phyloP scores from a whole-genome alignment of 2,329 filamentous ascomycete genomes.

The Aspergillus phoenicis region DNA sequence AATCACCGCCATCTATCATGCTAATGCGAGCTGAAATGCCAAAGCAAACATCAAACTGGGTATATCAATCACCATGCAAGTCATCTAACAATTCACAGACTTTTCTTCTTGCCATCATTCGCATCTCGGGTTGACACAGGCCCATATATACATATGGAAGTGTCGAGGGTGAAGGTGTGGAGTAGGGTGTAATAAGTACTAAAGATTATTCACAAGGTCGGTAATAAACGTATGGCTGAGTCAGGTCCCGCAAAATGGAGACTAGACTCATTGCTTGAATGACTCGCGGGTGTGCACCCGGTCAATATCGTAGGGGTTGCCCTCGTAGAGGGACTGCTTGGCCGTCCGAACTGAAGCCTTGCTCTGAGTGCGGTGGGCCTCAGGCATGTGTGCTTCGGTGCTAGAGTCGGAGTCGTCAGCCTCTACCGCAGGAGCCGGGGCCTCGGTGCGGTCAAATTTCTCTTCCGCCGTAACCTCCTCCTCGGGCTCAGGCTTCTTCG shows the following conservation, averaged over 20 bases:
- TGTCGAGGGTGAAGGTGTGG: slow-evolving; percentile 1
- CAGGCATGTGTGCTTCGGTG: slow-evolving; percentile 21
- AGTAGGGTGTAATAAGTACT: slow-evolving; percentile 16
- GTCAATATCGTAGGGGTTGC: slow-evolving; percentile 49
- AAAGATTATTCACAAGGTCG: slow-evolving; percentile 24
- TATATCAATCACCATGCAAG: slow-evolving; percentile 24
- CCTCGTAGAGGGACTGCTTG: slow-evolving; percentile 42
- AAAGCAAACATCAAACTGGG: slow-evolving; percentile 18
- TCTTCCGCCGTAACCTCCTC: slow-evolving; percentile 24
- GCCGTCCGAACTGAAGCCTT: slow-evolving; percentile 32
- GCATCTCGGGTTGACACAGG: slow-evolving; percentile 15
- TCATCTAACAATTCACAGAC: slow-evolving; percentile 12
- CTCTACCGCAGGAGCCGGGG: slow-evolving; percentile 29
- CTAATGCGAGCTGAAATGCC: slow-evolving; percentile 6
- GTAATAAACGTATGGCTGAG: not conserved
- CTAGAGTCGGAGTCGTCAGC: slow-evolving; percentile 29
- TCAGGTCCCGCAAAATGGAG: not conserved
- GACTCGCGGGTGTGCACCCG: slow-evolving; percentile 47
- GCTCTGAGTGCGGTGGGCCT: slow-evolving; percentile 30
- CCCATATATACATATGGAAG: not conserved
- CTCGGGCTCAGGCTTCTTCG: slow-evolving; percentile 12
- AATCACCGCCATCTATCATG: slow-evolving; percentile 18
- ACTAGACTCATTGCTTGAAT: slow-evolving; percentile 27
- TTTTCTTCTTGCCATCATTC: slow-evolving; percentile 16
- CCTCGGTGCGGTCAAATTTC: slow-evolving; percentile 38